Evolutionary conservation across 2,329 filamentous ascomycete species (phyloP), one percentile per base, ranked within the genome.

Genomic region (Tolypocladium pustulatum): DNA sequence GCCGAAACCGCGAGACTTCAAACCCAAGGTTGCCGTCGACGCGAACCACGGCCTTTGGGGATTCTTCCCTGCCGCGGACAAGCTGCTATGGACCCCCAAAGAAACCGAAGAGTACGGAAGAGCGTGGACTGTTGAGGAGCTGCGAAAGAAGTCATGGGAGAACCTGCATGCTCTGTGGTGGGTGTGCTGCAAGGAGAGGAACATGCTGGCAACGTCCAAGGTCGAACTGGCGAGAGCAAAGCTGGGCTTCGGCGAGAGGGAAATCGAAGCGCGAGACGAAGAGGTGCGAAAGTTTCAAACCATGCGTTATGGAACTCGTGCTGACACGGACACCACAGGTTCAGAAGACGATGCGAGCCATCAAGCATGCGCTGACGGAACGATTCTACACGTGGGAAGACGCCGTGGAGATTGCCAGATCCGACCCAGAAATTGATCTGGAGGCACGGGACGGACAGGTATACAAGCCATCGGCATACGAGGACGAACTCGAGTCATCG

Each of bases 151-250:
- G 76, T 91, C 88, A 62, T 99, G 91, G 90, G 90, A 96, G 61
- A 92, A 97, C 72, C 76, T 99, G 66, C 92, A 97, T 73, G 79
- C 81, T 61, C 80, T 99, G 68, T 99, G 93, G 91, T 99, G 92
- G 91, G 83, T 91, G 58, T 97, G 94, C 71, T 82, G 88, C 61
- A 91, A 90, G 76, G 94, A 99, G 77, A 81, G 89, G 67, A 99
- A 99, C 75, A 84, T 90, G 65, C 84, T 97, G 65, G 81, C 85
- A n/a, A 97, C 95, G 36, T 86, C 88, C 65, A 79, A 80, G 57
- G 73, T 80, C 59, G 91, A 96, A 77, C 81, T 90, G 66, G 69
- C 77, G 36, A 82, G 88, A 65, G 69, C 89, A 58, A 79, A 87
- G 63, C 79, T 90, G 55, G 85, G 87, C 34, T 94, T 89, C 68